Evolutionary conservation across 2,329 filamentous ascomycete genomes (phyloP).

Genomic region (Volutella citrinella): DNA sequence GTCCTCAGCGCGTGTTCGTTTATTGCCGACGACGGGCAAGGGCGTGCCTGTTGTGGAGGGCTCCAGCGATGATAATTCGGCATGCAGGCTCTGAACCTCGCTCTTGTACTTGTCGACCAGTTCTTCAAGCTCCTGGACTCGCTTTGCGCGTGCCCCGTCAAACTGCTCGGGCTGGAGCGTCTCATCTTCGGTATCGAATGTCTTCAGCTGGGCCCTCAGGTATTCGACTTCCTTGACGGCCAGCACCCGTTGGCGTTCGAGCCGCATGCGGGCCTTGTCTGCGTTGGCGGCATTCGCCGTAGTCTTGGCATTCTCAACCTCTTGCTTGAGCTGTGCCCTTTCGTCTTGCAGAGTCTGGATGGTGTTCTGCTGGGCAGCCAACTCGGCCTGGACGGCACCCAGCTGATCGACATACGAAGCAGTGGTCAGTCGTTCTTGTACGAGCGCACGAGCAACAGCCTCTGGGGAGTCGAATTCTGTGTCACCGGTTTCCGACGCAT

Average conservation of each 20-base stretch:
- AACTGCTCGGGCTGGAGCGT: conserved; percentile 79
- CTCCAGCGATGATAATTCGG: conserved; percentile 69
- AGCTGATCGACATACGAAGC: conserved; percentile 77
- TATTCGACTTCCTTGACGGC: conserved; percentile 93
- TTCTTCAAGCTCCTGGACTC: conserved; percentile 79
- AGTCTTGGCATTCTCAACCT: conserved; percentile 68
- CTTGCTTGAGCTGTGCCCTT: conserved; percentile 58
- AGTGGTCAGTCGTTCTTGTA: conserved; percentile 77
- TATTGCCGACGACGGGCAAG: conserved; percentile 49
- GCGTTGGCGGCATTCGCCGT: conserved; percentile 44
- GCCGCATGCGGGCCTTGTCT: conserved; percentile 68
- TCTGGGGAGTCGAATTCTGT: conserved; percentile 85
- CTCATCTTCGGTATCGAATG: conserved; percentile 81
- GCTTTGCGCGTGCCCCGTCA: conserved; percentile 70
- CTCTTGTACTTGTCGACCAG: conserved; percentile 82
- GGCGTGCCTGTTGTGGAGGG: conserved; percentile 31
- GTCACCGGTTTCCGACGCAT: conserved; percentile 57
- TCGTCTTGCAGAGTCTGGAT: conserved; percentile 72
- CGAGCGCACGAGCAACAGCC: conserved; percentile 77
- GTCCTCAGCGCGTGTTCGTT: conserved; percentile 62
- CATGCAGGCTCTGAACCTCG: conserved; percentile 72
- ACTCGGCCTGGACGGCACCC: conserved; percentile 74
- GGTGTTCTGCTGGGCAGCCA: conserved; percentile 71
- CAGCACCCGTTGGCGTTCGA: conserved; percentile 82
- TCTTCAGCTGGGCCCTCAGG: conserved; percentile 85